Percentiles rank a stretch among this genome's conserved stretches.
These are phyloP conservation scores for Xylariaceae sp. DNA, from an alignment of 2,329 filamentous ascomycete species.

Conservation along the genomic window DNA sequence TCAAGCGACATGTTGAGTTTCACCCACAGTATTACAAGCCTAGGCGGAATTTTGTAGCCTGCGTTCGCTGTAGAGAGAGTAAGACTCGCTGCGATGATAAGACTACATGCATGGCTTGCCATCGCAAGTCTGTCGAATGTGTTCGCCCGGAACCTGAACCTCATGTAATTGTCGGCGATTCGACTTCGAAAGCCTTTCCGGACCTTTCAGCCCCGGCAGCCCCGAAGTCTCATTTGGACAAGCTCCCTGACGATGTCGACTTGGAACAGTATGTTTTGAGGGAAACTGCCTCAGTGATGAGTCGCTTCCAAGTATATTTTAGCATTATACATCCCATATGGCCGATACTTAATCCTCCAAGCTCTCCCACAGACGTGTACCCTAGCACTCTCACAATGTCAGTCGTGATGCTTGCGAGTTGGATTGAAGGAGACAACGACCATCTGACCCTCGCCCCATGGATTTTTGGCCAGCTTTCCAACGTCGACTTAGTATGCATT, in stretches of 20 bases:
- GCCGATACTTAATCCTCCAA: conserved; percentile 20
- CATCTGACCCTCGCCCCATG: conserved; percentile 16
- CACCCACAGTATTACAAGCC: conserved; percentile 13
- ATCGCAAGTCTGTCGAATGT: conserved; percentile 17
- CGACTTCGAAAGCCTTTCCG: background rate
- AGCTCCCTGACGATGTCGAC: background rate
- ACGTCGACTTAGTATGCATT: conserved; percentile 16
- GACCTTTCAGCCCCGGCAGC: background rate
- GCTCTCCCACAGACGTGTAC: conserved; percentile 6
- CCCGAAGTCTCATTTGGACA: background rate
- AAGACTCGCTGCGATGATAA: conserved; percentile 23
- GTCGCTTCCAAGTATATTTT: conserved; percentile 19
- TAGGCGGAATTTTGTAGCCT: conserved; percentile 15
- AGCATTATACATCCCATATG: conserved; percentile 20
- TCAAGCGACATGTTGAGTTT: conserved; percentile 24
- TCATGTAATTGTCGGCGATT: background rate
- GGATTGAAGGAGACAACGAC: conserved; percentile 20
- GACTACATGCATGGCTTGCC: conserved; percentile 19
- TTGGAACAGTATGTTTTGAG: conserved; percentile 6
- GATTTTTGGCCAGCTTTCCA: conserved; percentile 19
- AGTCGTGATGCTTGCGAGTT: conserved; percentile 22
- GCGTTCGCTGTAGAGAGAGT: conserved; percentile 19
- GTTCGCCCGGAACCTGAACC: conserved; percentile 7
- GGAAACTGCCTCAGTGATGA: conserved; percentile 4
- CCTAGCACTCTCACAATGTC: conserved; percentile 17